These are phyloP conservation scores for Dendrobium catenatum DNA, from an alignment of 106 monocot genomes.

Conservation along the genomic window DNA sequence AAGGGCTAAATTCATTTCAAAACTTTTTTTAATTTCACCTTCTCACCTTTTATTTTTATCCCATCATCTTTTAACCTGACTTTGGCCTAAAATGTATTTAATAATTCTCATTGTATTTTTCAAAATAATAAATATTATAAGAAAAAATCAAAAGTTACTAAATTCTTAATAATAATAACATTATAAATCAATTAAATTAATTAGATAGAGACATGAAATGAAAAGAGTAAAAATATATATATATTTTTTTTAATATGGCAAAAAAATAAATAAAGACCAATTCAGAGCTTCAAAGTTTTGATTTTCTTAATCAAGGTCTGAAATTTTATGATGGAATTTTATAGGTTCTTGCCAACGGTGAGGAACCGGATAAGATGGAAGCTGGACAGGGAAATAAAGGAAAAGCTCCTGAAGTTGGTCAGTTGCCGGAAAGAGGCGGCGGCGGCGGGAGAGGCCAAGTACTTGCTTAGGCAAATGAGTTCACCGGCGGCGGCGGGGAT, in stretches of 20 bases:
- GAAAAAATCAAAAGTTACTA: too few relatives aligned
- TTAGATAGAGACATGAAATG: too few relatives aligned
- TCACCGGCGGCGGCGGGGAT: conserved; percentile 8
- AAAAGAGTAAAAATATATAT: background rate
- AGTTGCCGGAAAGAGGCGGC: conserved; percentile 20
- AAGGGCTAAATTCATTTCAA: too few relatives aligned
- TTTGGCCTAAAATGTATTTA: too few relatives aligned
- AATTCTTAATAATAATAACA: too few relatives aligned
- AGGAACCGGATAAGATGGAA: conserved; percentile 55
- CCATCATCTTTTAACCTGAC: too few relatives aligned
- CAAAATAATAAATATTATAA: too few relatives aligned
- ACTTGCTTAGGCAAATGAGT: conserved; percentile 67
- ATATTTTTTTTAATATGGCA: background rate
- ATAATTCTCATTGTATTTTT: too few relatives aligned
- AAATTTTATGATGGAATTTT: background rate
- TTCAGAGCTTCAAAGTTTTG: background rate
- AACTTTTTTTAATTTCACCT: too few relatives aligned
- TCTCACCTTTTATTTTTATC: too few relatives aligned
- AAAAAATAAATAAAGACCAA: too few relatives aligned
- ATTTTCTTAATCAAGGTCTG: too few relatives aligned
- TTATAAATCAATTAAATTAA: background rate
- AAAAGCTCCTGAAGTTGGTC: conserved; percentile 32
- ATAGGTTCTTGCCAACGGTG: conserved; percentile 66
- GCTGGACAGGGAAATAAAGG: conserved; percentile 57
- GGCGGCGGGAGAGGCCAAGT: conserved; percentile 16